A percentile compares a stretch with the other conserved stretches of the same genome.
Evolutionary conservation across 208 protist genomes (phyloP).

Genomic region (Zelonia costaricensis): DNA sequence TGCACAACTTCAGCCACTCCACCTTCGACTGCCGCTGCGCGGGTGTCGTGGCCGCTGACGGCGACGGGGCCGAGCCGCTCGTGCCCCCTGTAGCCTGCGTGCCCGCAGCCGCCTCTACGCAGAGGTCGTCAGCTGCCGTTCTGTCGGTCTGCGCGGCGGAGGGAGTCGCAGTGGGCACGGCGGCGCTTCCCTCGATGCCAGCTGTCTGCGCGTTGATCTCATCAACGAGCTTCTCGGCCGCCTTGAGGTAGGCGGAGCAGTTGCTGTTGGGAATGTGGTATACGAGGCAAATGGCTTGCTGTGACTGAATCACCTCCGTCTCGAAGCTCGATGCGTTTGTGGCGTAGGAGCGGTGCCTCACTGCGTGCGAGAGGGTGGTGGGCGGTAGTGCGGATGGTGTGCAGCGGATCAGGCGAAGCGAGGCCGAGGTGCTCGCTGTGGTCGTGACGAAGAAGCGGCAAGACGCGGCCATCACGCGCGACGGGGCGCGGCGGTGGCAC

Average conservation of each 20-base stretch:
- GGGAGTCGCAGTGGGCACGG: too few species aligned
- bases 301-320: constrained; percentile 82
- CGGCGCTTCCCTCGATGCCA: constrained; percentile 7
- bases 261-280: constrained; percentile 71
- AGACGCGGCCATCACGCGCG: too few species aligned
- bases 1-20: constrained; percentile 85
- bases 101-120: neutral
- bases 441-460: too few species aligned
- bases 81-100: neutral
- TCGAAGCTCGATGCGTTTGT: constrained; percentile 75
- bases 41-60: neutral
- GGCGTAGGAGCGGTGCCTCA: constrained; percentile 36
- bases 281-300: constrained; percentile 88
- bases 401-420: too few species aligned
- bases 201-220: constrained; percentile 62
- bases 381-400: too few species aligned
- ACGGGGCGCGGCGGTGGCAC: neutral
- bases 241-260: constrained; percentile 64
- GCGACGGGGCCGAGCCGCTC: neutral
- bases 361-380: neutral
- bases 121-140: neutral
- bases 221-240: constrained; percentile 69
- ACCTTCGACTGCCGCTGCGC: neutral
- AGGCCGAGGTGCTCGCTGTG: too few species aligned
- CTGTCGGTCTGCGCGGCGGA: too few species aligned